Evolutionary conservation across 2,329 filamentous ascomycete genomes (phyloP).

Genomic region (Talaromyces sp.): DNA sequence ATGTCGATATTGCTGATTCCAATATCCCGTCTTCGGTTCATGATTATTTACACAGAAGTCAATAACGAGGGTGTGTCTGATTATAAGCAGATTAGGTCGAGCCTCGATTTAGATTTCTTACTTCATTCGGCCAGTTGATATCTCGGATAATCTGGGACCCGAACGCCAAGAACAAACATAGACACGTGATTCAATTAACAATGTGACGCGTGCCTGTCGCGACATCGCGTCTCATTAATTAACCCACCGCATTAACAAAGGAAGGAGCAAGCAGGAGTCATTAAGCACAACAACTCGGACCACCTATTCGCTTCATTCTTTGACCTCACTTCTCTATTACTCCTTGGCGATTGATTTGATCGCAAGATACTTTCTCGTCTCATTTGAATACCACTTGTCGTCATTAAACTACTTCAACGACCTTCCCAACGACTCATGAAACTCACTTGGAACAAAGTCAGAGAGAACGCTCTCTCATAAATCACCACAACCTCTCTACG

Average conservation of each 20-base stretch:
- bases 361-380: neutral
- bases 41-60: neutral
- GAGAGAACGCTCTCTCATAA: neutral
- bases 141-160: neutral
- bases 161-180: neutral
- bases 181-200: slow-evolving; percentile 2
- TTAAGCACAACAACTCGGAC: neutral
- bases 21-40: neutral
- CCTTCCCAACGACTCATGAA: neutral
- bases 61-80: neutral
- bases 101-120: neutral
- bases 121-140: neutral
- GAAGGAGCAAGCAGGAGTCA: slow-evolving; percentile 4
- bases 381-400: neutral
- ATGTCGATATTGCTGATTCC: no score
- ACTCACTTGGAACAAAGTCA: neutral
- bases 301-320: neutral
- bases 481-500: neutral
- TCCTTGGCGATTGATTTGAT: neutral
- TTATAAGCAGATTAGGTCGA: neutral
- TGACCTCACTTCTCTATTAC: neutral
- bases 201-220: neutral
- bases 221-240: neutral
- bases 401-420: neutral
- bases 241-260: neutral